Percentiles rank a stretch among this genome's conserved stretches.
Evolutionary conservation across 441 rosid genomes (phyloP).

Genomic region (Mallotus repandus): DNA sequence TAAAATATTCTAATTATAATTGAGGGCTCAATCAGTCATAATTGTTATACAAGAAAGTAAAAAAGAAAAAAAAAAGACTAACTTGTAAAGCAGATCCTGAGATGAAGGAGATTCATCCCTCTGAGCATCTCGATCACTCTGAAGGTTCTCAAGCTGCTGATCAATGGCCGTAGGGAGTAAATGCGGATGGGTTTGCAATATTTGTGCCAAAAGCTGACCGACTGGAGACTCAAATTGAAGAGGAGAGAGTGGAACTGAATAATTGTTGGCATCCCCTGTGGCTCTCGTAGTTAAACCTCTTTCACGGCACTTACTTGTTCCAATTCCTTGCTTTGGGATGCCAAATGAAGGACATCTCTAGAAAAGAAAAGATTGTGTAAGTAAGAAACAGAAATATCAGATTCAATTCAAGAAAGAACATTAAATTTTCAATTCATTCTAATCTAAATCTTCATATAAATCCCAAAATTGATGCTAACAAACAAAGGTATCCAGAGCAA

Average conservation of each 20-base stretch:
- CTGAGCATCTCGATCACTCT: constrained; percentile 48
- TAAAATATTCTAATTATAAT: too few species aligned
- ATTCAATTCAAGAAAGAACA: background rate
- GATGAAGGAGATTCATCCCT: constrained; percentile 38
- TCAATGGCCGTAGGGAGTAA: constrained; percentile 72
- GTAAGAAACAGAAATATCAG: background rate
- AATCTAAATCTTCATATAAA: too few species aligned
- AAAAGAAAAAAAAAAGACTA: constrained; percentile 17
- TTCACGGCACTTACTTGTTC: constrained; percentile 37
- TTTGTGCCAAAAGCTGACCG: constrained; percentile 79
- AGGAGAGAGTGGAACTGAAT: constrained; percentile 60
- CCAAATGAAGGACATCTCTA: constrained; percentile 58
- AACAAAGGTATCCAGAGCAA: too few species aligned
- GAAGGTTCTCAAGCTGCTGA: constrained; percentile 85
- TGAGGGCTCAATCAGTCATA: background rate
- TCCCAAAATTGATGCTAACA: too few species aligned
- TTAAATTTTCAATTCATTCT: background rate
- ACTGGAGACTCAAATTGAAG: constrained; percentile 74
- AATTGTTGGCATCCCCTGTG: constrained; percentile 41
- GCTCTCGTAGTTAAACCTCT: constrained; percentile 59
- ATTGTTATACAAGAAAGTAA: background rate
- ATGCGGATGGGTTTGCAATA: constrained; percentile 86
- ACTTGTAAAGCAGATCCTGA: constrained; percentile 74
- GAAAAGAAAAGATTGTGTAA: constrained; percentile 24
- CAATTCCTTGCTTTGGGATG: constrained; percentile 48